phyloP scores from a whole-genome alignment of 306 rosid species.

The Gastrolobium bilobum region DNA sequence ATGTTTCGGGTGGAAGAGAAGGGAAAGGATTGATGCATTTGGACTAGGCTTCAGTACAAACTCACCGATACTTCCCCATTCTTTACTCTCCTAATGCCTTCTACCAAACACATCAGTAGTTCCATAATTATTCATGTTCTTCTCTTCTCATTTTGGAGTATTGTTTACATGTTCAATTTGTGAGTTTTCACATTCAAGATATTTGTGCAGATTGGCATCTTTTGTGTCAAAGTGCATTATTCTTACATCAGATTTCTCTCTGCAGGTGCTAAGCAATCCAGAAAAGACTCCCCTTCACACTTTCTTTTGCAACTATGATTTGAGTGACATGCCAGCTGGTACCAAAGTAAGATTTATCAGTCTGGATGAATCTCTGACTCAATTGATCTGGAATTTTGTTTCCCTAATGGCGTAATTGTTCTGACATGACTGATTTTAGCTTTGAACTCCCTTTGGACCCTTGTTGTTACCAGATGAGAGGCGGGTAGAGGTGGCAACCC shows the following conservation, averaged over 20 bases:
- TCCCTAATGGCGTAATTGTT: constrained; percentile 35
- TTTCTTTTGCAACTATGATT: constrained; percentile 96
- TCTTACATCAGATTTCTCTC: constrained; percentile 42
- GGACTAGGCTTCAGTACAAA: constrained; percentile 19
- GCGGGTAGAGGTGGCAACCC: background rate
- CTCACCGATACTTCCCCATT: constrained; percentile 5
- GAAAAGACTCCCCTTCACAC: constrained; percentile 99
- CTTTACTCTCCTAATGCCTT: background rate
- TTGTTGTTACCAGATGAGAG: constrained; percentile 16
- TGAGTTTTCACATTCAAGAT: background rate
- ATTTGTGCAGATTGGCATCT: constrained; percentile 18
- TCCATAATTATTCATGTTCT: constrained; percentile 17
- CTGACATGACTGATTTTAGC: constrained; percentile 20
- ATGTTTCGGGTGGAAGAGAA: constrained; percentile 13
- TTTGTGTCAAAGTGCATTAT: constrained; percentile 14
- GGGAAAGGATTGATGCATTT: constrained; percentile 20
- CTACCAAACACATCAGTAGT: constrained; percentile 8
- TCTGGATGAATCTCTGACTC: constrained; percentile 17
- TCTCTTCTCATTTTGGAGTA: constrained; percentile 21
- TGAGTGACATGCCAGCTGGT: constrained; percentile 97
- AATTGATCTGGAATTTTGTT: constrained; percentile 28
- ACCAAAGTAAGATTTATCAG: constrained; percentile 76
- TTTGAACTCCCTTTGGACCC: constrained; percentile 16
- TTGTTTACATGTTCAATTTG: constrained; percentile 16
- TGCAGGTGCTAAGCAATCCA: constrained; percentile 98